These are phyloP conservation scores for Funneliformis caledonium DNA, from an alignment of 371 early-diverging fungal genomes.

Conservation along the genomic window DNA sequence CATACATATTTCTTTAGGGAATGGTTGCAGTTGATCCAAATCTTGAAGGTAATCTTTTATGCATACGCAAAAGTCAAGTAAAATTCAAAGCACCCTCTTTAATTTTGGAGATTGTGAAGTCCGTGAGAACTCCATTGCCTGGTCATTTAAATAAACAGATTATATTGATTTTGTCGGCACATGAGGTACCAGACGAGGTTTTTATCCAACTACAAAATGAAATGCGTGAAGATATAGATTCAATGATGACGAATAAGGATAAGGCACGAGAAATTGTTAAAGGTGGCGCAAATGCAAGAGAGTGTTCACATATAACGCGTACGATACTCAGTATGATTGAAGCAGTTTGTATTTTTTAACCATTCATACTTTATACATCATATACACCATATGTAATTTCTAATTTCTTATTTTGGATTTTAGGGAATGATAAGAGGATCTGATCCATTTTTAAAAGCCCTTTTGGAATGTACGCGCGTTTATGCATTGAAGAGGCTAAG, in stretches of 20 bases:
- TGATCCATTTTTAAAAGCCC: conserved; percentile 64
- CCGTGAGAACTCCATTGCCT: conserved; percentile 55
- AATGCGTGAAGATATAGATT: conserved; percentile 54
- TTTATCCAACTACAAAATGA: conserved; percentile 57
- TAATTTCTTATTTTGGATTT: not conserved
- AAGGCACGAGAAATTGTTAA: conserved; percentile 55
- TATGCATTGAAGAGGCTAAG: conserved; percentile 65
- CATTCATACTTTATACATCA: not conserved
- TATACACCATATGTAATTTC: not conserved
- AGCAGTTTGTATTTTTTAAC: conserved; percentile 44
- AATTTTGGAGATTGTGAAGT: conserved; percentile 67
- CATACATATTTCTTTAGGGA: conserved; percentile 51
- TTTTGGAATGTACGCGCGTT: conserved; percentile 60
- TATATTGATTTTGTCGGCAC: conserved; percentile 66
- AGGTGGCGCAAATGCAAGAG: conserved; percentile 46
- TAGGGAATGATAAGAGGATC: conserved; percentile 46
- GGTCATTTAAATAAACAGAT: conserved; percentile 77
- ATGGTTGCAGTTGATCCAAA: conserved; percentile 53
- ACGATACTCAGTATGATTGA: conserved; percentile 59
- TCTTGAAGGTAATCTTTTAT: conserved; percentile 46
- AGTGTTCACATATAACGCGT: conserved; percentile 58
- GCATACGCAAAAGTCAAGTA: conserved; percentile 69
- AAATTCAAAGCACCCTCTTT: conserved; percentile 67
- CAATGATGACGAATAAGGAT: conserved; percentile 50
- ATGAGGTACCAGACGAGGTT: conserved; percentile 65